Evolutionary conservation across 2,329 filamentous ascomycete genomes (phyloP), one percentile per base, ranked within the genome.

Genomic region (Fusarium multiceps): DNA sequence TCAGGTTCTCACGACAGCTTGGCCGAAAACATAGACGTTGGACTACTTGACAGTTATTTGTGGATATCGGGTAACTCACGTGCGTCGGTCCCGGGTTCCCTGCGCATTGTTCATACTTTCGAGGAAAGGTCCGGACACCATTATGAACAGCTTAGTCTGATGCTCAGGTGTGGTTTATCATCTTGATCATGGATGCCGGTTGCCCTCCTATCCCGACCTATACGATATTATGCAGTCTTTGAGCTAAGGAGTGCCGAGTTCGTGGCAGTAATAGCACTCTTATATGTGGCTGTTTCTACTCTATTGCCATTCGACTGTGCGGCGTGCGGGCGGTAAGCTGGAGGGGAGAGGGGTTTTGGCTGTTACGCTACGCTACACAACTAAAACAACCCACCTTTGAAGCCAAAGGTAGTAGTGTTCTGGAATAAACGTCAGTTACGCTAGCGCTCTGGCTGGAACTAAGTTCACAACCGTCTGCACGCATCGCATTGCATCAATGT

Each of bases 401-500:
- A 49, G 54, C 58, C 51, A 47, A 59, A 63, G 59, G 53, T 55
- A 71, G 64, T 53, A 71, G 63, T 70, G 48, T 72, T 72, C 69
- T 69, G 55, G 69, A 72, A 72, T 55, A 70, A 63, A 66, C 34
- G 66, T 67, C 58, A 63, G 42, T 69, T 49, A 43, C 64, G 43
- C 68, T 71, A 71, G 64, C 55, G 50, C 54, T 41, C 21, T 54
- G 54, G 32, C 28, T 48, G 55, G 43, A 49, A 42, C 32, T 53
- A 41, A 41, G 37, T 68, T 65, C 47, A 42, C 55, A 57, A 56
- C 62, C 45, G 30, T 40, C 43, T 55, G 55, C 60, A 48, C 46
- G 32, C 48, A 59, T 63, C 30, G 18, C 51, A 53, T 30, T 53
- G 66, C 66, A 63, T 70, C 30, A 46, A 59, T 58, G 68, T 51